Percentiles rank a stretch among this genome's conserved stretches.
Conservation (phyloP, 2,329 filamentous ascomycete species). For the Claviceps monticola region DNA sequence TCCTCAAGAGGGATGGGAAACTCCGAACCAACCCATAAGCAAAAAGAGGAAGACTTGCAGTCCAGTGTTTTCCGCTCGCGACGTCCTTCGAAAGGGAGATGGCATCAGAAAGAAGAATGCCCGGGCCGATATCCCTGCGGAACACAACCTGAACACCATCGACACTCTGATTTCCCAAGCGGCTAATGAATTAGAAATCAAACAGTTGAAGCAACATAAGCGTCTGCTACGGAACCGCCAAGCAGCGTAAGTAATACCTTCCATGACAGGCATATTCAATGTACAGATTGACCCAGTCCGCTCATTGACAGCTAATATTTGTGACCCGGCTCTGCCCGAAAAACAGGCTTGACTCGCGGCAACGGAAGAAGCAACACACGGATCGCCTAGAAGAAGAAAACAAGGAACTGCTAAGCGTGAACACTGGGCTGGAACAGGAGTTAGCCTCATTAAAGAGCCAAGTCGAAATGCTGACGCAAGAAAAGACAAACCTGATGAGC, state of each 20-base stretch:
- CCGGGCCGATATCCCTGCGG: slow-evolving; percentile 89
- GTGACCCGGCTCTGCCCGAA: slow-evolving; percentile 4
- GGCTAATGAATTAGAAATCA: slow-evolving; percentile 83
- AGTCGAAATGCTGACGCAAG: slow-evolving; percentile 55
- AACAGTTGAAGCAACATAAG: slow-evolving; percentile 98
- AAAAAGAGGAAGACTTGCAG: slow-evolving; percentile 54
- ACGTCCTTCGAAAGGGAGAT: slow-evolving; percentile 64
- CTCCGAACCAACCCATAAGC: slow-evolving; percentile 32
- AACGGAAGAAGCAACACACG: slow-evolving; percentile 96
- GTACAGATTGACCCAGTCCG: background rate
- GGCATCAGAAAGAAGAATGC: slow-evolving; percentile 98
- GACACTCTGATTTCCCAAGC: slow-evolving; percentile 82
- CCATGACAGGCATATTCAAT: background rate
- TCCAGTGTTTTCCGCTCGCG: slow-evolving; percentile 58
- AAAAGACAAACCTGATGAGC: slow-evolving; percentile 61
- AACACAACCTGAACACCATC: slow-evolving; percentile 88
- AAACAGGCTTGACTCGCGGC: slow-evolving; percentile 76
- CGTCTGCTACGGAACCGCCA: slow-evolving; percentile 87
- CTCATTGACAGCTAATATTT: background rate
- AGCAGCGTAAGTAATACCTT: slow-evolving; percentile 63
- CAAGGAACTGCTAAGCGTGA: slow-evolving; percentile 70
- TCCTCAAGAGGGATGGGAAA: slow-evolving; percentile 45
- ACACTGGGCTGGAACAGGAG: slow-evolving; percentile 67
- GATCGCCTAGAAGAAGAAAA: slow-evolving; percentile 95
- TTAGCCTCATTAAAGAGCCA: slow-evolving; percentile 53